Evolutionary conservation across 2,329 filamentous ascomycete species (phyloP), one percentile per base, ranked within the genome.

Genomic region (Pyricularia sp.): DNA sequence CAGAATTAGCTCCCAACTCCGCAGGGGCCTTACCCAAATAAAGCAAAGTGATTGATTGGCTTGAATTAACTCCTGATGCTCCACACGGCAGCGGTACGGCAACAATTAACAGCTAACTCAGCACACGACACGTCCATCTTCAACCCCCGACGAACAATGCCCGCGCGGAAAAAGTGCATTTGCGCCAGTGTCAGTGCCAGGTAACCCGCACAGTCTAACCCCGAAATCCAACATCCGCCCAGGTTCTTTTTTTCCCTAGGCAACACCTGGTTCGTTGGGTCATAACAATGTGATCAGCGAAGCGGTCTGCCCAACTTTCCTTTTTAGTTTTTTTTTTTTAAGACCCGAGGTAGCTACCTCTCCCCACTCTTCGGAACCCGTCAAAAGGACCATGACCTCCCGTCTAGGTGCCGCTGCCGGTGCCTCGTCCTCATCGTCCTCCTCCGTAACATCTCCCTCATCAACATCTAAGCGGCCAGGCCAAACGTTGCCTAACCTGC

Each of bases 361-460:
- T 40, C 24, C 53, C 53, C 53, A 57, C 53, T 16, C 53, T 28
- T 24, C 10, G 24, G 22, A 57, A 26, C 40, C 40, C 40, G 19
- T n/a, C 40, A 57, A 57, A 57, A 28, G 53, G 53, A 57, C 53
- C 53, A 57, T 57, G 53, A 13, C 22, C 53, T 57, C 53, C 53
- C 53, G 53, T 28, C 9, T 57, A 24, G 53, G 53, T 24, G n/a
- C 65, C 66, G 35, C 65, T 64, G 57, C 66, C 49, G 30, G 24
- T 26, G 40, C 66, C 62, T 33, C 64, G 19, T 22, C 26, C 33
- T 26, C 57, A 28, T 28, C 49, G 16, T 57, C 53, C 9, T 57
- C 53, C 22, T 26, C 53, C n/a, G n/a, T 9, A 24, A 12, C 53
- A 57, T 57, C 53, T n/a, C 24, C 19, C 53, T 22, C 28, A 57